Evolutionary conservation across 2,329 filamentous ascomycete genomes (phyloP).

Genomic region (Paramyrothecium sp.): DNA sequence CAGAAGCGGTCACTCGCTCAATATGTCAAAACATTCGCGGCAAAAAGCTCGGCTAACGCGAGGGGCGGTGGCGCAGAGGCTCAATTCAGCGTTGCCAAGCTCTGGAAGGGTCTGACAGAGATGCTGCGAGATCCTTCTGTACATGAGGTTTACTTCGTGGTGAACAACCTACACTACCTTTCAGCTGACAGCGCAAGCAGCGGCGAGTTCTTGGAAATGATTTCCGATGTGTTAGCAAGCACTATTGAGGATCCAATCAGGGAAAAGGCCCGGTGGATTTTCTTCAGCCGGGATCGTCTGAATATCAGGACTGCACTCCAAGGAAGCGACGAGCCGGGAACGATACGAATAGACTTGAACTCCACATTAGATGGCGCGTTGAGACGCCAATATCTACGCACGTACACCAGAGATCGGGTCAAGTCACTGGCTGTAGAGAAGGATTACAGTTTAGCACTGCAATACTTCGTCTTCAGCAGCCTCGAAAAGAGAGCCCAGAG

Average conservation of each 20-base stretch:
- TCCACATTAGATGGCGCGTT: constrained; percentile 6
- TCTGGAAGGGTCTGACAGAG: not conserved
- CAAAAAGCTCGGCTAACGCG: not conserved
- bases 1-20: not conserved
- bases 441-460: not conserved
- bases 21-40: not conserved
- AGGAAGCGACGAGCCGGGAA: not conserved
- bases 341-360: constrained; percentile 8
- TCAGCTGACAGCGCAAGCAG: not conserved
- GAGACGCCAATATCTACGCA: constrained; percentile 4
- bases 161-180: not conserved
- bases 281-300: constrained; percentile 4
- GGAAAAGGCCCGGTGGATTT: not conserved
- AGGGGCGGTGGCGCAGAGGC: not conserved
- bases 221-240: not conserved
- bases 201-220: not conserved
- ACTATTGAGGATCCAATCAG: not conserved
- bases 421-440: not conserved
- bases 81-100: not conserved
- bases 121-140: not conserved
- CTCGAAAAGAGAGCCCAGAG: not conserved
- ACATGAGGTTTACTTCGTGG: not conserved
- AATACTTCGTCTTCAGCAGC: not conserved
- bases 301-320: constrained; percentile 6
- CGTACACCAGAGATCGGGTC: not conserved